Evolutionary conservation across 306 rosid genomes (phyloP).

Genomic region (Malus fusca): DNA sequence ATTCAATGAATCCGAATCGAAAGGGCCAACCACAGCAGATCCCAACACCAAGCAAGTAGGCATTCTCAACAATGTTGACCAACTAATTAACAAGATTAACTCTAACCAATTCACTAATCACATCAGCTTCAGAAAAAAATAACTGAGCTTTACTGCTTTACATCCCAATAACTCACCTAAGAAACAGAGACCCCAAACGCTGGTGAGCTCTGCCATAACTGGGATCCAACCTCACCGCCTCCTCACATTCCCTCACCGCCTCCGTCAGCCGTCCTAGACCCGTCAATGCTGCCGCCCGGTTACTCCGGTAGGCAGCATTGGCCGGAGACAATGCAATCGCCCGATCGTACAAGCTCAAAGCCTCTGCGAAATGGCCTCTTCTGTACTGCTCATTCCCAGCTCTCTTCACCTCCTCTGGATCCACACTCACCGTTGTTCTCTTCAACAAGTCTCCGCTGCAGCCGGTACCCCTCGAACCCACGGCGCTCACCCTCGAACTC

Average conservation of each 20-base stretch:
- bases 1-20: neutral
- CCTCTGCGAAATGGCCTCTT: slow-evolving; percentile 64
- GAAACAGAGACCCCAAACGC: slow-evolving; percentile 72
- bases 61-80: neutral
- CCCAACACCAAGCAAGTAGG: slow-evolving; percentile 5
- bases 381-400: slow-evolving; percentile 78
- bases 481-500: neutral
- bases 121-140: neutral
- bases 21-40: slow-evolving; percentile 6
- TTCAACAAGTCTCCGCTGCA: slow-evolving; percentile 26
- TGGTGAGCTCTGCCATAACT: slow-evolving; percentile 77
- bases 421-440: slow-evolving; percentile 37
- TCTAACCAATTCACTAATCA: neutral
- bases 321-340: slow-evolving; percentile 67
- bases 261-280: slow-evolving; percentile 59
- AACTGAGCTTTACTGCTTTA: neutral
- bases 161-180: slow-evolving; percentile 46
- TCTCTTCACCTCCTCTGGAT: slow-evolving; percentile 79
- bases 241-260: slow-evolving; percentile 81
- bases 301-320: slow-evolving; percentile 69
- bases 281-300: slow-evolving; percentile 88
- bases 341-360: slow-evolving; percentile 67
- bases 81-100: neutral
- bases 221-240: slow-evolving; percentile 82
- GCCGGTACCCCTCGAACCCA: neutral